These are phyloP conservation scores for Chlorella sorokiniana DNA, from an alignment of 139 green algal species.

Conservation along the genomic window DNA sequence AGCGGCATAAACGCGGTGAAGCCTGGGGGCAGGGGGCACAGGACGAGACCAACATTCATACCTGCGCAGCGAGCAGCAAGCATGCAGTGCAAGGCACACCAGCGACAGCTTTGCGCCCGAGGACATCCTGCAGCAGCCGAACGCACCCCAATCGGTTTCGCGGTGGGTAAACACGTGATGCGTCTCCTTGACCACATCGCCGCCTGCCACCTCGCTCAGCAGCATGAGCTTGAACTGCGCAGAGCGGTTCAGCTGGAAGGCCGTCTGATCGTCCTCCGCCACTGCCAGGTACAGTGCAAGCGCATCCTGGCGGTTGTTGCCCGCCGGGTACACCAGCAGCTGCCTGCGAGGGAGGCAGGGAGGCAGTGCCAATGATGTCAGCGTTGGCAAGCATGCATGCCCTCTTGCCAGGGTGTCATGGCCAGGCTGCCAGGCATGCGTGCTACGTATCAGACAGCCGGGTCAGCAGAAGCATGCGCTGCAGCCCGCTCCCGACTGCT, in stretches of 20 bases:
- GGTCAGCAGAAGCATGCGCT: too few species aligned
- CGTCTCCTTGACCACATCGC: slow-evolving; percentile 69
- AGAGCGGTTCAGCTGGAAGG: slow-evolving; percentile 58
- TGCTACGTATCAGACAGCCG: too few species aligned
- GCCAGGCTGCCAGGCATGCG: too few species aligned
- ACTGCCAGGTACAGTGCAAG: slow-evolving; percentile 81
- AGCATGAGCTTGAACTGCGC: slow-evolving; percentile 84
- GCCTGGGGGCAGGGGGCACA: slow-evolving; percentile 45
- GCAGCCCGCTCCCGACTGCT: too few species aligned
- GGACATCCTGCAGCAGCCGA: too few species aligned
- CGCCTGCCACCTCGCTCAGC: slow-evolving; percentile 62
- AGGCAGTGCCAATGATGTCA: too few species aligned
- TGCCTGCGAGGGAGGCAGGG: slow-evolving; percentile 61
- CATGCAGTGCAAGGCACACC: neutral
- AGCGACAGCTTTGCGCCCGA: neutral
- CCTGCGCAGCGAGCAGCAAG: neutral
- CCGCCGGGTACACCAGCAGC: slow-evolving; percentile 75
- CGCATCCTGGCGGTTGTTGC: slow-evolving; percentile 51
- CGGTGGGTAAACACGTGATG: slow-evolving; percentile 71
- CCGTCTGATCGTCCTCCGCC: slow-evolving; percentile 62
- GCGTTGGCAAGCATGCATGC: too few species aligned
- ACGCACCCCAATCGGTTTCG: slow-evolving; percentile 75
- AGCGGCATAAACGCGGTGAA: slow-evolving; percentile 84
- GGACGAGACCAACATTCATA: neutral
- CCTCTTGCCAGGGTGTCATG: too few species aligned